A percentile compares a stretch with the other conserved stretches of the same genome.
Conservation (phyloP, 73 alveolate species). For the Paramecium biaurelia region DNA sequence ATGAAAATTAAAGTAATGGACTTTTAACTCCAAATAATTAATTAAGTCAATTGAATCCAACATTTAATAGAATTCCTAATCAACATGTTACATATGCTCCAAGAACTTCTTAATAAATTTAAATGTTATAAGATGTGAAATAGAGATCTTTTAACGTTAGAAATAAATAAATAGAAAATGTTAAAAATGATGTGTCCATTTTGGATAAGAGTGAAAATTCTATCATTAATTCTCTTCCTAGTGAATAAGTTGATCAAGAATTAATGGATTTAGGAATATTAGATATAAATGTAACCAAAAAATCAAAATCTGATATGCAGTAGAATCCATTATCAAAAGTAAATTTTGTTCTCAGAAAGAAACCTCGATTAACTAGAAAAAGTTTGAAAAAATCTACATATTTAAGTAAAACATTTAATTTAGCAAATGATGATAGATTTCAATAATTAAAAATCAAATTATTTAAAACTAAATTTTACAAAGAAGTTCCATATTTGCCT, state of each 20-base stretch:
- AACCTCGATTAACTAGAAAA: not conserved
- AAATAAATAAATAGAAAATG: not conserved
- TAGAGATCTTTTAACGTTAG: not conserved
- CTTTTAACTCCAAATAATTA: not conserved
- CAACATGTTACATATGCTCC: not conserved
- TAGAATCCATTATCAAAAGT: not conserved
- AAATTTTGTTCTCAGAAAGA: not conserved
- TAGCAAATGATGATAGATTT: slow-evolving; percentile 5
- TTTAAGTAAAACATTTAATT: not conserved
- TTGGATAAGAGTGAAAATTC: slow-evolving; percentile 6
- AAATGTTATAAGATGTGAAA: not conserved
- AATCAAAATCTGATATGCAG: not conserved
- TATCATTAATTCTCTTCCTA: not conserved
- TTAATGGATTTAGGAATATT: not conserved
- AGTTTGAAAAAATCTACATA: not conserved
- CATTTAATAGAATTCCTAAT: not conserved
- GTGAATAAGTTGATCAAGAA: not conserved
- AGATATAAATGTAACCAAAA: not conserved
- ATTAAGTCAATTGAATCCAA: not conserved
- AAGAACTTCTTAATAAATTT: not conserved
- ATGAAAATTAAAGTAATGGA: not conserved
- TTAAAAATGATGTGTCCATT: not conserved
- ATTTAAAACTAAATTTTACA: not conserved
- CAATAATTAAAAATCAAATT: slow-evolving; percentile 11
- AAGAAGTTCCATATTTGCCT: not conserved